Conservation (phyloP, 2,329 filamentous ascomycete species). For the Aureobasidium sp. region DNA sequence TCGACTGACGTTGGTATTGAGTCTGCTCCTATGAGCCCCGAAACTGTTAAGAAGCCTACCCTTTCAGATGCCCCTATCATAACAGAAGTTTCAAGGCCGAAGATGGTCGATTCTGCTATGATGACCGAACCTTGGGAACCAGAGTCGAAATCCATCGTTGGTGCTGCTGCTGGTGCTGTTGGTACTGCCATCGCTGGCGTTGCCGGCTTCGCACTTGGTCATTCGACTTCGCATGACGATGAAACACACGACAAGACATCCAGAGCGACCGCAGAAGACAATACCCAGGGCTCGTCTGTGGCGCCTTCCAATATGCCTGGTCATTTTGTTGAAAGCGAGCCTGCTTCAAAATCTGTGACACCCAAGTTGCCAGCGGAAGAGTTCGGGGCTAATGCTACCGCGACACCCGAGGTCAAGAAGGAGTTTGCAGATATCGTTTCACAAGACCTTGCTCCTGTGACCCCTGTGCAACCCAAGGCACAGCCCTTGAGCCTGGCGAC, state of each 20-base stretch:
- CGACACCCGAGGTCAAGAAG: not conserved
- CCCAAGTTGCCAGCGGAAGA: not conserved
- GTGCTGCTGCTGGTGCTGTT: slow-evolving; percentile 24
- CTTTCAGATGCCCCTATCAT: slow-evolving; percentile 3
- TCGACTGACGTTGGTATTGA: slow-evolving; percentile 15
- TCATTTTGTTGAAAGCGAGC: not conserved
- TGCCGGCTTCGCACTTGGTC: slow-evolving; percentile 31
- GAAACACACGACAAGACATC: slow-evolving; percentile 4
- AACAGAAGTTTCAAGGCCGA: slow-evolving; percentile 17
- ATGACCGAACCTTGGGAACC: slow-evolving; percentile 57
- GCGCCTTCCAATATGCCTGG: not conserved
- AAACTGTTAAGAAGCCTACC: not conserved
- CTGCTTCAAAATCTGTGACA: not conserved
- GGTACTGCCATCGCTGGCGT: slow-evolving; percentile 29
- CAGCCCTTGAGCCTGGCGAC: slow-evolving; percentile 21
- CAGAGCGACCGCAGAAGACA: not conserved
- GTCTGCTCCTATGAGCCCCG: slow-evolving; percentile 16
- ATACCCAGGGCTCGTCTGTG: not conserved
- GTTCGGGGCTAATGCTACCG: not conserved
- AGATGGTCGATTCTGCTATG: slow-evolving; percentile 54
- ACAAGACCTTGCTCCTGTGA: slow-evolving; percentile 27
- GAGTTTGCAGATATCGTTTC: slow-evolving; percentile 37
- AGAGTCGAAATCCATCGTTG: slow-evolving; percentile 20
- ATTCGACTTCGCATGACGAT: slow-evolving; percentile 14
- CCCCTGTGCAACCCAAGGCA: slow-evolving; percentile 2